phyloP scores from a whole-genome alignment of 2,329 filamentous ascomycete genomes.

The Zopfia rhizophila region DNA sequence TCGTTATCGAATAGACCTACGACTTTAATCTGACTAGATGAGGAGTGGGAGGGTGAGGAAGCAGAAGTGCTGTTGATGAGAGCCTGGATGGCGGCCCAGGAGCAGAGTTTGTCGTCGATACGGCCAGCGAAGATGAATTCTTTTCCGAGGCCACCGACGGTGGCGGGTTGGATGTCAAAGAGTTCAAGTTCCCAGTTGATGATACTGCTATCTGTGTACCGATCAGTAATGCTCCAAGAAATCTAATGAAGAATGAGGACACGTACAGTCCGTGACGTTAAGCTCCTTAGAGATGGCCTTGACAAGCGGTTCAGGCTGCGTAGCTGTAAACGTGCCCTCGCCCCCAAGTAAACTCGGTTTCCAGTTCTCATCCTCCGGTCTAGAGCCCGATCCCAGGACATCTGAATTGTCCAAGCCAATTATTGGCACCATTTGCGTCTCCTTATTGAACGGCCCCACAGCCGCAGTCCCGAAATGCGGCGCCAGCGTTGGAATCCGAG shows the following conservation, averaged over 20 bases:
- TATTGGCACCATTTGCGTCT: slow-evolving; percentile 94
- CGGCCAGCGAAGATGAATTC: slow-evolving; percentile 96
- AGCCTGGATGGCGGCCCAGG: slow-evolving; percentile 87
- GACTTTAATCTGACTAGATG: slow-evolving; percentile 81
- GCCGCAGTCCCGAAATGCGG: slow-evolving; percentile 88
- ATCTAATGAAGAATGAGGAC: background rate
- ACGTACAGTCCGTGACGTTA: slow-evolving; percentile 71
- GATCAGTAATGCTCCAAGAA: too few species aligned
- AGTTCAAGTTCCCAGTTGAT: slow-evolving; percentile 98
- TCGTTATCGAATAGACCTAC: slow-evolving; percentile 97
- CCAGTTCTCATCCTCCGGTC: slow-evolving; percentile 52
- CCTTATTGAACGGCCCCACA: slow-evolving; percentile 76
- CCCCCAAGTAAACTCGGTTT: slow-evolving; percentile 64
- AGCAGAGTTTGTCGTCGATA: slow-evolving; percentile 98
- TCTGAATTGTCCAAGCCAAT: slow-evolving; percentile 85
- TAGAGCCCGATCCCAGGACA: slow-evolving; percentile 42
- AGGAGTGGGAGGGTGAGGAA: slow-evolving; percentile 58
- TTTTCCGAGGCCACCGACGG: slow-evolving; percentile 83
- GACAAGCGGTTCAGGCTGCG: slow-evolving; percentile 86
- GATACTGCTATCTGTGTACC: slow-evolving; percentile 74
- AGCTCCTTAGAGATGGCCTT: slow-evolving; percentile 82
- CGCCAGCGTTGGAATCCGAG: slow-evolving; percentile 88
- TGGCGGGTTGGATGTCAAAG: slow-evolving; percentile 88
- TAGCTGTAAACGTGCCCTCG: slow-evolving; percentile 77
- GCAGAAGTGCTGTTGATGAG: slow-evolving; percentile 73